These are phyloP conservation scores for Lactifluus volemus DNA, from an alignment of 768 basidiomycete genomes.

Conservation along the genomic window DNA sequence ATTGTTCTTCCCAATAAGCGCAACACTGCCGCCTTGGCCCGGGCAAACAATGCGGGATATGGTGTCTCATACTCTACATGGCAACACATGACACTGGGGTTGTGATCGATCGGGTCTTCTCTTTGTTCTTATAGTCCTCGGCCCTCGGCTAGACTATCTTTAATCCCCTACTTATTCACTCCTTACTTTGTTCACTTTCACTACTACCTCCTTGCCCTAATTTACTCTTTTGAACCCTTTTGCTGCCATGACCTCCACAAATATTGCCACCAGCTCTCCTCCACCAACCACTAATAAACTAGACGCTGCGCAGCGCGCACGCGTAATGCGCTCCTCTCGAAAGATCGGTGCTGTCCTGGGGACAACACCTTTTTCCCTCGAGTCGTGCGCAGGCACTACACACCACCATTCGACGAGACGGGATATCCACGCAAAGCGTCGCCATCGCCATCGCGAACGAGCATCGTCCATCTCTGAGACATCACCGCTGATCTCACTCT, in stretches of 20 bases:
- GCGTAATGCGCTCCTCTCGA: conserved; percentile 18
- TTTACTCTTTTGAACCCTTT: not conserved
- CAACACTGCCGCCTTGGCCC: not conserved
- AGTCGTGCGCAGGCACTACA: conserved; percentile 3
- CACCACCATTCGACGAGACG: not conserved
- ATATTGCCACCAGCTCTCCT: not conserved
- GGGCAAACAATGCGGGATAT: not conserved
- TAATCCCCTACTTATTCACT: not conserved
- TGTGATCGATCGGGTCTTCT: too few relatives aligned
- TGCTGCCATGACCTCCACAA: not conserved
- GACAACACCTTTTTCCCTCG: conserved; percentile 17
- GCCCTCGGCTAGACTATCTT: not conserved
- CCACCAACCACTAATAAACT: conserved; percentile 16
- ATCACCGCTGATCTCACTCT: not conserved
- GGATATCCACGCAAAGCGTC: not conserved
- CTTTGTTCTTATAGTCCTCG: conserved; percentile 1
- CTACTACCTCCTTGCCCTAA: too few relatives aligned
- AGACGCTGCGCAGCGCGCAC: conserved; percentile 14
- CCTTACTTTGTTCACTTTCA: not conserved
- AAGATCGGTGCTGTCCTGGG: conserved; percentile 19
- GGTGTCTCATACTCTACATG: not conserved
- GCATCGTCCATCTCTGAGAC: not conserved
- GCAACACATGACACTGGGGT: conserved; percentile 2
- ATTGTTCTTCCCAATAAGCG: not conserved
- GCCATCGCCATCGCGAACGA: conserved; percentile 5